Conservation (phyloP, 305 asterid genomes). For the Rubia peregrina region DNA sequence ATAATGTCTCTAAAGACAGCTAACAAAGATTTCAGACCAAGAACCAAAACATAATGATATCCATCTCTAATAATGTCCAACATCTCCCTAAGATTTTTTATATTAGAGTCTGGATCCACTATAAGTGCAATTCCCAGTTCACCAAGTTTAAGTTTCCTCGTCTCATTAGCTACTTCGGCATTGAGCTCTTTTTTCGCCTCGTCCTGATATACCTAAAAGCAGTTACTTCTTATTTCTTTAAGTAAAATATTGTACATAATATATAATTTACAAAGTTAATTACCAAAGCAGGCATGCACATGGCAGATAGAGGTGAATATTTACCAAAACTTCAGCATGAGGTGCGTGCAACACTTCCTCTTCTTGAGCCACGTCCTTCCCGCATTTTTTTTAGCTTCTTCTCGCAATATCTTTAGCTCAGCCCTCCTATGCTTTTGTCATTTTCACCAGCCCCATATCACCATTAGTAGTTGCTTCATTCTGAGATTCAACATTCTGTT, state of each 20-base stretch:
- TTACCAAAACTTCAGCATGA: constrained; percentile 77
- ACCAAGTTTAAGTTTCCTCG: constrained; percentile 66
- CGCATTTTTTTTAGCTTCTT: constrained; percentile 69
- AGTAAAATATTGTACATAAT: neutral
- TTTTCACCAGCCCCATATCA: constrained; percentile 31
- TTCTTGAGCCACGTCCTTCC: constrained; percentile 32
- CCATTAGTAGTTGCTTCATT: constrained; percentile 29
- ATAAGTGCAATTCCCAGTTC: constrained; percentile 84
- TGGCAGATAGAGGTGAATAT: neutral
- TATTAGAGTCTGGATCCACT: constrained; percentile 82
- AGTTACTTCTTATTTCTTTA: neutral
- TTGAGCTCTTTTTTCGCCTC: constrained; percentile 73
- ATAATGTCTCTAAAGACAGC: constrained; percentile 92
- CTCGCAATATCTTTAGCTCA: constrained; percentile 61
- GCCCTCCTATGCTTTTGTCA: constrained; percentile 69
- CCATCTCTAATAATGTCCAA: constrained; percentile 69
- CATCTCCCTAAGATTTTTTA: constrained; percentile 73
- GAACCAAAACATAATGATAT: constrained; percentile 46
- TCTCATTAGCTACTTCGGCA: constrained; percentile 67
- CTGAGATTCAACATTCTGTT: constrained; percentile 34
- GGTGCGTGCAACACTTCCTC: constrained; percentile 53
- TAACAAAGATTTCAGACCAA: constrained; percentile 73
- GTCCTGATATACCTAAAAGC: constrained; percentile 31
- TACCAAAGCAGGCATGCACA: neutral
- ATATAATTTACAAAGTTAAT: neutral